A percentile compares a stretch with the other conserved stretches of the same genome.
Evolutionary conservation across 2,329 filamentous ascomycete genomes (phyloP).

Genomic region (Talaromyces sp.): DNA sequence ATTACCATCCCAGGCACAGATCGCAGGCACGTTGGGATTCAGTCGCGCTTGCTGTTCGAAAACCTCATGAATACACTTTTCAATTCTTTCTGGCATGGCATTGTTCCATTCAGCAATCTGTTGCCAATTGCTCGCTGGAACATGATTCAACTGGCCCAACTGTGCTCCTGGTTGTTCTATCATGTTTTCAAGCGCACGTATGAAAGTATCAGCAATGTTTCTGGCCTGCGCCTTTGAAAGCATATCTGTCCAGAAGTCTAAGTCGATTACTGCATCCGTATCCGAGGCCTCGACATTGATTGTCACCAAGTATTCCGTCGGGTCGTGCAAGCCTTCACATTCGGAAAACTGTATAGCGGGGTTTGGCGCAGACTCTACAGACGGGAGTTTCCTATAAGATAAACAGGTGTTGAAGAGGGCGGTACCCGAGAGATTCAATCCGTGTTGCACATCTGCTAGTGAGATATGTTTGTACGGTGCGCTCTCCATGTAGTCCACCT

Average conservation of each 20-base stretch:
- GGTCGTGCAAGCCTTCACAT: slow-evolving; percentile 43
- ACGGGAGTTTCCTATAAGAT: slow-evolving; percentile 45
- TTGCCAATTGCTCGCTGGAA: slow-evolving; percentile 7
- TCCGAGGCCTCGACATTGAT: slow-evolving; percentile 50
- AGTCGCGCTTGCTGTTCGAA: slow-evolving; percentile 14
- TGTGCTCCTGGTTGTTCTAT: slow-evolving; percentile 26
- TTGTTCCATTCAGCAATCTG: slow-evolving; percentile 17
- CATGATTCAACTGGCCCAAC: slow-evolving; percentile 6
- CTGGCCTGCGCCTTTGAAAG: slow-evolving; percentile 39
- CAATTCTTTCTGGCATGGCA: slow-evolving; percentile 12
- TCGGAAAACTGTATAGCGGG: slow-evolving; percentile 38
- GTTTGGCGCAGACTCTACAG: slow-evolving; percentile 24
- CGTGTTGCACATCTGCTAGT: slow-evolving; percentile 48
- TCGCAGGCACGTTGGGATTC: slow-evolving; percentile 27
- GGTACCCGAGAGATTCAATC: slow-evolving; percentile 35
- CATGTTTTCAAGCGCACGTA: slow-evolving; percentile 38
- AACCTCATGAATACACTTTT: slow-evolving; percentile 20
- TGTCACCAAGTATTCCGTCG: slow-evolving; percentile 48
- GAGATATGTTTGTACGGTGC: slow-evolving; percentile 44
- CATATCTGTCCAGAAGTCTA: slow-evolving; percentile 43
- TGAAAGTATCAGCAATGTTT: slow-evolving; percentile 39
- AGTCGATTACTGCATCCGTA: slow-evolving; percentile 33
- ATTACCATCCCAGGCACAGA: slow-evolving; percentile 33
- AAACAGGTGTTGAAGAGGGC: slow-evolving; percentile 49
- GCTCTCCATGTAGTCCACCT: slow-evolving; percentile 47